A percentile compares a stretch with the other conserved stretches of the same genome.
Evolutionary conservation across 768 basidiomycete genomes (phyloP).

Genomic region (Leucocoprinus sp.): DNA sequence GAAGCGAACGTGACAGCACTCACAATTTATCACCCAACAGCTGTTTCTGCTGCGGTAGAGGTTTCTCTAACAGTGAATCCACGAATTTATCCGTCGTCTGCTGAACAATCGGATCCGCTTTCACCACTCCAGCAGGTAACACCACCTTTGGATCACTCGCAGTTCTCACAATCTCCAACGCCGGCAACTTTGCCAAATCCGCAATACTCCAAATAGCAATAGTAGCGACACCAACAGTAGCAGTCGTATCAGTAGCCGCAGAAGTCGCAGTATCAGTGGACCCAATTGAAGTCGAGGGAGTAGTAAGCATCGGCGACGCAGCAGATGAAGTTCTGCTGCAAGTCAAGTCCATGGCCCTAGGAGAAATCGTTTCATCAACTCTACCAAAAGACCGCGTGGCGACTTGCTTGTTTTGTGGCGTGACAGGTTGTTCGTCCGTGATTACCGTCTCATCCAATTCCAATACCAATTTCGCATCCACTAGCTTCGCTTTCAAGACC

Average conservation of each 20-base stretch:
- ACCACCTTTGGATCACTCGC: slow-evolving; percentile 41
- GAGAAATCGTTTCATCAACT: slow-evolving; percentile 32
- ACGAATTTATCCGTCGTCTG: slow-evolving; percentile 69
- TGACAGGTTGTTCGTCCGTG: slow-evolving; percentile 38
- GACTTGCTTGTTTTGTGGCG: slow-evolving; percentile 58
- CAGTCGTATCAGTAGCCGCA: slow-evolving; percentile 13
- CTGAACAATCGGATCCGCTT: slow-evolving; percentile 61
- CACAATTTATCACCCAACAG: slow-evolving; percentile 72
- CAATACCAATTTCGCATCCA: slow-evolving; percentile 75
- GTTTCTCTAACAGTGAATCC: slow-evolving; percentile 49
- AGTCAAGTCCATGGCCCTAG: slow-evolving; percentile 70
- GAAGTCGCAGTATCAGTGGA: slow-evolving; percentile 18
- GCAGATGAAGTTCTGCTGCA: slow-evolving; percentile 67
- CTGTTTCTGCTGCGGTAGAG: slow-evolving; percentile 63
- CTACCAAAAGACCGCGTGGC: slow-evolving; percentile 13
- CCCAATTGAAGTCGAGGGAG: slow-evolving; percentile 35
- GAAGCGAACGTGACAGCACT: slow-evolving; percentile 21
- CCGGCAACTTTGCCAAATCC: slow-evolving; percentile 66
- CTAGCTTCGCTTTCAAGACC: slow-evolving; percentile 66
- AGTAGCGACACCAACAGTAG: slow-evolving; percentile 10
- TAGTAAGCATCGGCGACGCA: slow-evolving; percentile 60
- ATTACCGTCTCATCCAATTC: slow-evolving; percentile 43
- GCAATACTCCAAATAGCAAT: slow-evolving; percentile 49
- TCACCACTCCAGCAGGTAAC: slow-evolving; percentile 46
- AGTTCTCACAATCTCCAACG: slow-evolving; percentile 64